Evolutionary conservation across 2,329 filamentous ascomycete species (phyloP).

Genomic region (Ilyonectria mors-panacis): DNA sequence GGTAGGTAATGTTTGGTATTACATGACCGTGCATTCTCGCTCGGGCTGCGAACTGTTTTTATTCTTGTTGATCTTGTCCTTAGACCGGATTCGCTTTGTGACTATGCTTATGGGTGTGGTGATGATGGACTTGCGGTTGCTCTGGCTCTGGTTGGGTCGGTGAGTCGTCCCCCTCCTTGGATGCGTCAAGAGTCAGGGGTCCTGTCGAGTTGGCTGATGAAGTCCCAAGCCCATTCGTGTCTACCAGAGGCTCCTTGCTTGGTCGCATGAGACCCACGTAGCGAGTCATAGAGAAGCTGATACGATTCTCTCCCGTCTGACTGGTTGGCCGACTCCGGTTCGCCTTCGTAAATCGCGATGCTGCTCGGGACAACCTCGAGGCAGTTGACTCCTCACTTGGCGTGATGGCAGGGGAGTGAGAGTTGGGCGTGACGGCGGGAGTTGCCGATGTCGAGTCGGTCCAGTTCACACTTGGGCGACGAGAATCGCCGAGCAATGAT

Average conservation of each 20-base stretch:
- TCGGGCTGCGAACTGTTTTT: conserved; percentile 59
- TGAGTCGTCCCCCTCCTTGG: conserved; percentile 42
- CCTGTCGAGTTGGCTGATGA: conserved; percentile 47
- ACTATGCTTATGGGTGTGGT: conserved; percentile 51
- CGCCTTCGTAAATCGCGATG: conserved; percentile 66
- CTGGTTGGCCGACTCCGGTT: conserved; percentile 70
- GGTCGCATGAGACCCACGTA: conserved; percentile 66
- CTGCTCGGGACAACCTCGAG: conserved; percentile 70
- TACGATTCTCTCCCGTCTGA: conserved; percentile 71
- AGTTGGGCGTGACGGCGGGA: conserved; percentile 55
- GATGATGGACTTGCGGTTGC: conserved; percentile 29
- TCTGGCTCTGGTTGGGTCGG: conserved; percentile 43
- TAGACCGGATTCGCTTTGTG: conserved; percentile 57
- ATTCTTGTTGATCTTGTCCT: conserved; percentile 56
- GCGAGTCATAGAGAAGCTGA: conserved; percentile 71
- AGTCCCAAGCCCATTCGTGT: conserved; percentile 44
- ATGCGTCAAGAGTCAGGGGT: conserved; percentile 43
- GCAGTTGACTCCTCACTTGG: conserved; percentile 69
- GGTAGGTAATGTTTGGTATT: conserved; percentile 23
- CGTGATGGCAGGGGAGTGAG: conserved; percentile 56
- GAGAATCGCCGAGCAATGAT: conserved; percentile 54
- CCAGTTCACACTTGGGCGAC: conserved; percentile 67
- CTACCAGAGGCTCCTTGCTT: conserved; percentile 62
- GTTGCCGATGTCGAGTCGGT: conserved; percentile 61
- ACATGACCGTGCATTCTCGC: conserved; percentile 66